Base-by-base conservation (phyloP, 345 rosid species). In the Clausena lansium region DNA sequence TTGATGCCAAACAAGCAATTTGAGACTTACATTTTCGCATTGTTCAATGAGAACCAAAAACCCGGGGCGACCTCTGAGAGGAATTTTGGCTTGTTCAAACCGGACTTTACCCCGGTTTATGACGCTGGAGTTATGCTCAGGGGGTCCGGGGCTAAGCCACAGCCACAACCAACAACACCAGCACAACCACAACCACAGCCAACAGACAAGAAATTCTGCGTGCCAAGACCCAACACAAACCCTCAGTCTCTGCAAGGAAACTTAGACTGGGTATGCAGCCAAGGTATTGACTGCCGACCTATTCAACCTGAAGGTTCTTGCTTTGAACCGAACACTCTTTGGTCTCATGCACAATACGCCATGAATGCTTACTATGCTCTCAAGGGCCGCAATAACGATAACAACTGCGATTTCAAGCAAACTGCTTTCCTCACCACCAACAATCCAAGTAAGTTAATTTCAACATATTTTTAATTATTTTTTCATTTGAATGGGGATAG, bases 1-100 rank as follows among this genome's bases (percentile, higher is more conserved):
- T 72, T 93, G 80, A 92, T 91, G 98, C 98, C 98, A 2, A 87
- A 85, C 4, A 79, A 86, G 75, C 70, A 36, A 36, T 86, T 95
- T 15, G 95, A 91, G 85, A 91, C 93, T 1, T 93, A 87, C 78
- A 84, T 95, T 68, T 95, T 95, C 60, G 90, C 90, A 0, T 76
- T 95, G 78, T 95, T 95, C 22, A 89, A 95, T 7, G 98, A 95
- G 92, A 93, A 91, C 76, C 74, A 55, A 20, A 95, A 95, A 9
- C 90, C 95, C 0, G 98, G 97, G 20, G 79, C 91, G 0, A 77
- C 84, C 7, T 89, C 89, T 0, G 98, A 95, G 79, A 77, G 84
- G 38, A 93, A 95, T 77, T 95, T 93, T 86, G 98, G 98, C 5
- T 77, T 95, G 78, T 91, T 95, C 67, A 57, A 85, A 38, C 88